Conservation (phyloP, 768 basidiomycete species). For the Suillus clintonianus region DNA sequence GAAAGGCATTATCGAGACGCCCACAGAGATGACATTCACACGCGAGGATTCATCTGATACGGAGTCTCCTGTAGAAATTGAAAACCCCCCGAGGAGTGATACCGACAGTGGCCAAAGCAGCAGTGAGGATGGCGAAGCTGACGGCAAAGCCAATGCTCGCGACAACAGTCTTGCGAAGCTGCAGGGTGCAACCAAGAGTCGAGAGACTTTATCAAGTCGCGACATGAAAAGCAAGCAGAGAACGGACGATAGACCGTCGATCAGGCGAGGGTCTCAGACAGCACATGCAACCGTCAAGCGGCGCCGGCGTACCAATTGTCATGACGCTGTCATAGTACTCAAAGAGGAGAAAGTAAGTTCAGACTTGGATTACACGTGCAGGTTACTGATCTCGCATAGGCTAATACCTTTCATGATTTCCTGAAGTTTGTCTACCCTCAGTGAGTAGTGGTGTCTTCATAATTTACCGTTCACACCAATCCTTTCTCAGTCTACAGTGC, state of each 20-base stretch:
- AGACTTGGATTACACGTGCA: slow-evolving; percentile 4
- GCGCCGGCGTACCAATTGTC: slow-evolving; percentile 46
- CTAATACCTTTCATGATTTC: slow-evolving; percentile 89
- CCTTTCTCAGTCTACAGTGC: slow-evolving; percentile 67
- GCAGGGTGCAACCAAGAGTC: slow-evolving; percentile 35
- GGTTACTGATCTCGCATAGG: slow-evolving; percentile 39
- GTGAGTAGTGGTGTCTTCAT: slow-evolving; percentile 49
- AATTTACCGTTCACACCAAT: slow-evolving; percentile 1
- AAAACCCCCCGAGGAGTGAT: slow-evolving; percentile 36
- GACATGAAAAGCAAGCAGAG: slow-evolving; percentile 26
- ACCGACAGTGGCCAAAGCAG: slow-evolving; percentile 29
- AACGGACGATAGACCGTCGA: slow-evolving; percentile 2
- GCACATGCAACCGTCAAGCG: slow-evolving; percentile 44
- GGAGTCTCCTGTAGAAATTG: slow-evolving; percentile 43
- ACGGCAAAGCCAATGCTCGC: slow-evolving; percentile 41
- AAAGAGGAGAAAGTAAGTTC: slow-evolving; percentile 79
- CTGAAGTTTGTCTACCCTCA: slow-evolving; percentile 93
- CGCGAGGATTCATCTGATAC: slow-evolving; percentile 50
- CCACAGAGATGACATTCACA: slow-evolving; percentile 62
- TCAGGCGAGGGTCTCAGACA: slow-evolving; percentile 24
- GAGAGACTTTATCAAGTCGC: slow-evolving; percentile 15
- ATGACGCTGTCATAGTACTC: slow-evolving; percentile 85
- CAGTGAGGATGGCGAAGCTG: slow-evolving; percentile 33
- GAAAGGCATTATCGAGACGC: slow-evolving; percentile 40
- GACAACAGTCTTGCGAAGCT: slow-evolving; percentile 63